A percentile compares a stretch with the other conserved stretches of the same genome.
Conservation (phyloP, 2,329 filamentous ascomycete species). For the Colletotrichum tropicale region DNA sequence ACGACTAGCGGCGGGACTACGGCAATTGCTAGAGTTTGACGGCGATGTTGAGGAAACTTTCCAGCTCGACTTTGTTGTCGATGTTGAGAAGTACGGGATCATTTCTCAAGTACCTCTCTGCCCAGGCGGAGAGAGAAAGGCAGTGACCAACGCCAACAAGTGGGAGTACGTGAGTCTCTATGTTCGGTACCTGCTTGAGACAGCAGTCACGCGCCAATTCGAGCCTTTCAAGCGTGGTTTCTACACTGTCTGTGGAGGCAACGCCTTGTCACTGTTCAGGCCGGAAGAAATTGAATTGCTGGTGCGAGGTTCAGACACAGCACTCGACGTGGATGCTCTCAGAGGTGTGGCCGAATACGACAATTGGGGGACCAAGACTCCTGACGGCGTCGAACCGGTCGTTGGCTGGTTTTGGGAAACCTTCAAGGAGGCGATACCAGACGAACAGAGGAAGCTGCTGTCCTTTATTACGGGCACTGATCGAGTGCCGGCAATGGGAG, state of each 20-base stretch:
- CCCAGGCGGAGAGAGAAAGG: slow-evolving; percentile 71
- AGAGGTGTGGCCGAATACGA: slow-evolving; percentile 82
- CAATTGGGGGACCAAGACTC: slow-evolving; percentile 69
- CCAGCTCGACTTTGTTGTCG: slow-evolving; percentile 80
- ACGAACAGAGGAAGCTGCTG: slow-evolving; percentile 78
- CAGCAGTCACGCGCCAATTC: slow-evolving; percentile 79
- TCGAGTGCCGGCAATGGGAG: slow-evolving; percentile 86
- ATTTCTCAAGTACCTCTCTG: slow-evolving; percentile 72
- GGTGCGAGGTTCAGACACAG: slow-evolving; percentile 83
- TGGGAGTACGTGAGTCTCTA: slow-evolving; percentile 88
- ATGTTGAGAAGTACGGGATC: slow-evolving; percentile 78
- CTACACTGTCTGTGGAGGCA: slow-evolving; percentile 89
- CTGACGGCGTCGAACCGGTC: slow-evolving; percentile 66
- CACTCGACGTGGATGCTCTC: slow-evolving; percentile 78
- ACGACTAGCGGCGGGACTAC: slow-evolving; percentile 74
- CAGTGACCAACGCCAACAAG: slow-evolving; percentile 84
- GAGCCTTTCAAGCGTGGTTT: slow-evolving; percentile 95
- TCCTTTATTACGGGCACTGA: slow-evolving; percentile 91
- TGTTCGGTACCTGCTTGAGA: slow-evolving; percentile 79
- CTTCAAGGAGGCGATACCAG: slow-evolving; percentile 68
- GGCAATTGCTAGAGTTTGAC: slow-evolving; percentile 79
- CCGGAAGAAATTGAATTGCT: slow-evolving; percentile 92
- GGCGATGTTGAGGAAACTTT: slow-evolving; percentile 84
- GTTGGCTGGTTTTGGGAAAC: slow-evolving; percentile 89
- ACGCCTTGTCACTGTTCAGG: slow-evolving; percentile 84